Percentiles rank a stretch among this genome's conserved stretches.
These are phyloP conservation scores for Lactarius vividus DNA, from an alignment of 768 basidiomycete genomes.

Conservation along the genomic window DNA sequence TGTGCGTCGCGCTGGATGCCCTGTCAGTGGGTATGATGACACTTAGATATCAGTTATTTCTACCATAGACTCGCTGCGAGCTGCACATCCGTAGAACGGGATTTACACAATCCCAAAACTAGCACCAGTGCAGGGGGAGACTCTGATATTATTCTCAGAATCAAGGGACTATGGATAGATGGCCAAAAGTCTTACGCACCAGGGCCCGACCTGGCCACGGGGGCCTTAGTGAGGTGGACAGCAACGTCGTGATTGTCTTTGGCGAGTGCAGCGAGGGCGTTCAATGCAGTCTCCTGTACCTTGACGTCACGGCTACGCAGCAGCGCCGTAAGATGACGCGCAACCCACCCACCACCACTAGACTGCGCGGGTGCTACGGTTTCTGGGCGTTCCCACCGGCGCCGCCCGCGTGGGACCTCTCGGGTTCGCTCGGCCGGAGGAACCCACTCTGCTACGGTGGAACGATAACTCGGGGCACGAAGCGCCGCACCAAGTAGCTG, in stretches of 20 bases:
- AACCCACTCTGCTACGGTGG: constrained; percentile 57
- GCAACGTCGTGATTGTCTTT: constrained; percentile 61
- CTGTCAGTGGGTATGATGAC: constrained; percentile 5
- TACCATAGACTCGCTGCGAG: constrained; percentile 72
- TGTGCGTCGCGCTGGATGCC: constrained; percentile 51
- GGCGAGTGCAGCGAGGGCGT: constrained; percentile 61
- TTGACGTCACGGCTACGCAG: constrained; percentile 54
- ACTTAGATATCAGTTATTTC: constrained; percentile 13
- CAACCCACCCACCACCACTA: constrained; percentile 55
- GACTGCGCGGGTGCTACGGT: constrained; percentile 37
- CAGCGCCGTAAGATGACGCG: constrained; percentile 48
- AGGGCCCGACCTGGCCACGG: constrained; percentile 16
- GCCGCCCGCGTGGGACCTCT: constrained; percentile 50
- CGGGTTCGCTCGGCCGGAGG: constrained; percentile 54
- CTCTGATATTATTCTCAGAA: constrained; percentile 1
- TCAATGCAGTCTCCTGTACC: constrained; percentile 63
- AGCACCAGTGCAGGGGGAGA: constrained; percentile 41
- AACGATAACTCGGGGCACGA: constrained; percentile 49
- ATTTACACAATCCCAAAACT: constrained; percentile 54
- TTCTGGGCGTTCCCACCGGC: constrained; percentile 73
- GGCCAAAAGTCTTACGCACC: constrained; percentile 3
- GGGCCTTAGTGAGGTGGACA: constrained; percentile 42
- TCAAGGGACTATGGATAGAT: background rate
- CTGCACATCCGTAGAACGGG: constrained; percentile 58
- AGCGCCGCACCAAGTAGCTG: constrained; percentile 56